Base-by-base conservation (phyloP, 371 early-diverging fungal genomes). In the Mucor plumbeus region DNA sequence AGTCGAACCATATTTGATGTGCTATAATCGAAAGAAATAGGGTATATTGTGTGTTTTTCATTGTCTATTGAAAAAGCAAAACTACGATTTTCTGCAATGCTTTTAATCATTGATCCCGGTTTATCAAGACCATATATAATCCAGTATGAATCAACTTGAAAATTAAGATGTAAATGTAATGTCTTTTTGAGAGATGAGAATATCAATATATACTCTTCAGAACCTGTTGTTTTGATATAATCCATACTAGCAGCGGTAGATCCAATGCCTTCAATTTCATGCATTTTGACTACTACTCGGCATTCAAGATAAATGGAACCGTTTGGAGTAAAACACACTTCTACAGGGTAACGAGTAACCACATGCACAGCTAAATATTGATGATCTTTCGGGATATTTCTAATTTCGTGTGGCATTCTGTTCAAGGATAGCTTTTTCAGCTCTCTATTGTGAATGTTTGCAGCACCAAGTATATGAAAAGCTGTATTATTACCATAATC, bases 41-140 rank as follows among this genome's bases (percentile, higher is more conserved):
- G 59, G 41, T 59, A 59, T 40, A 59, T 8, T n/a, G 59, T 59
- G 5, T 59, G 59, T 7, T 36, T 59, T 6, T 56, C 56, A 10
- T 19, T 11, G 11, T 40, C 39, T 21, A 59, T 1, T 10, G 13
- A n/a, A 39, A 59, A 39, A n/a, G 59, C 14, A n/a, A 59, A 21
- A 3, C 0, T 0, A 40, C 21, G 19, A 7, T 11, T 39, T 1
- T 7, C 7, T 5, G 1, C 11, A 13, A 13, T 21, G 31, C 31
- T 53, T 31, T 50, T 14, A 31, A 53, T 53, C 5, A 31, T 11
- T 31, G 53, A 14, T 7, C 15, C 60, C 1, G 21, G 15, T 60
- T 15, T 3, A 33, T 40, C 15, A 3, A 48, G 36, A 11, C 62
- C 50, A 39, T 61, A 34, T 3, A 61, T 50, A 13, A 61, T 19